Base-by-base conservation (phyloP, 805 yeast genomes). In the Nakazawaea ambrosiae region DNA sequence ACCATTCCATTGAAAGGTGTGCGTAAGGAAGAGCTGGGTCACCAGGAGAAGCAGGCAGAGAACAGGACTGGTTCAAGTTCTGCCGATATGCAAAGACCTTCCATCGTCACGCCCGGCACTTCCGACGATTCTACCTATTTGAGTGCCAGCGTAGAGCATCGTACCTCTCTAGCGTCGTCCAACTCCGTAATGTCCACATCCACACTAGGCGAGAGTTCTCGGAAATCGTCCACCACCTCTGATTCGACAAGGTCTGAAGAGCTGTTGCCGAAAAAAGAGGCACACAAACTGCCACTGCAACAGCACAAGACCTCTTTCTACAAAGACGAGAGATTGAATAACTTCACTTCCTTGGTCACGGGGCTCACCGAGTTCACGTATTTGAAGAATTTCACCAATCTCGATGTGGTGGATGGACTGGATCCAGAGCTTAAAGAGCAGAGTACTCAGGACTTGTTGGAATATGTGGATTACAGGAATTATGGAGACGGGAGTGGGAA, bases 281-380 rank as follows among this genome's bases (percentile, higher is more conserved):
- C 20, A 22, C 14, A 14, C 14, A 30, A 30, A 18, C 22, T 20
- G 8, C 20, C 9, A 20, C 12, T 27, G 10, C n/a, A 12, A 35
- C 22, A 35, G 23, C 34, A 31, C 16, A 17, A 15, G 11, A 31
- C 24, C 14, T 31, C 34, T 8, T 12, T 7, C n/a, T 31, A 31
- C 27, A 38, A 38, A 26, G 41, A 38, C 28, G 41, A 33, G 17
- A 33, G 37, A n/a, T 24, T 38, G 11, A 28, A 38, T 15, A 33
- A 38, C 11, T 33, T 38, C 22, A 16, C 37, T 5, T 20, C 37
- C 1, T 33, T 38, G 11, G 24, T 38, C 26, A 38, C 36, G 7
- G 41, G 41, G 2, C 23, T 33, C 9, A 23, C 28, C 3, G 41
- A 38, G 22, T 33, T 7, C 22, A 4, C 24, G 16, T n/a, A 15